Conservation (phyloP, 2,329 filamentous ascomycete genomes). For the Cylindrodendrum hubeiense region DNA sequence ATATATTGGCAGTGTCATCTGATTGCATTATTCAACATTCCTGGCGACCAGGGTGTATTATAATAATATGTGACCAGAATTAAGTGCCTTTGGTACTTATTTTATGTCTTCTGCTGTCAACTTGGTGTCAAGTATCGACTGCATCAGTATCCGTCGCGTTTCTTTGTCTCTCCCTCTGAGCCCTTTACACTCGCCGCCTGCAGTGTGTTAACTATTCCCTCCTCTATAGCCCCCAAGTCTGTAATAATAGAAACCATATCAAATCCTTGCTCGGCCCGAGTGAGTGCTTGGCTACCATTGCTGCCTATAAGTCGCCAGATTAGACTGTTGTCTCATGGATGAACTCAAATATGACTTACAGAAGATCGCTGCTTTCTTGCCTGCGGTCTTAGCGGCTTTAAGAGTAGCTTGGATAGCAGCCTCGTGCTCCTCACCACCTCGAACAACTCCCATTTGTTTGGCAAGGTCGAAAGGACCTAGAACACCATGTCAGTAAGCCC, state of each 20-base stretch:
- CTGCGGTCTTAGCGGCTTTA: constrained; percentile 13
- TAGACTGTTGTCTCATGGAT: background rate
- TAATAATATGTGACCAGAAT: too few relatives aligned
- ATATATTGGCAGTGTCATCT: too few relatives aligned
- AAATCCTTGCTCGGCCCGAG: constrained; percentile 16
- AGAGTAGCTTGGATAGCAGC: constrained; percentile 19
- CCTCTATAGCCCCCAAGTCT: constrained; percentile 1
- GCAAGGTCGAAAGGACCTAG: constrained; percentile 24
- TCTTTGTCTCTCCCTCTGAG: background rate
- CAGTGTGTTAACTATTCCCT: constrained; percentile 1
- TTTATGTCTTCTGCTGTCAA: too few relatives aligned
- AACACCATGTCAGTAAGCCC: background rate
- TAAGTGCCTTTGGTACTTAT: too few relatives aligned
- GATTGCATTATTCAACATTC: too few relatives aligned
- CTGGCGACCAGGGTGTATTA: too few relatives aligned
- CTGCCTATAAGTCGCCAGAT: background rate
- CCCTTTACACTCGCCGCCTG: constrained; percentile 6
- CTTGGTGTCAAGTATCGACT: too few relatives aligned
- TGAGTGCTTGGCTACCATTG: constrained; percentile 9
- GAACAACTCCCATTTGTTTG: constrained; percentile 19
- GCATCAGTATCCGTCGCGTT: constrained; percentile 12
- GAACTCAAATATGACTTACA: constrained; percentile 8
- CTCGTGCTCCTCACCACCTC: constrained; percentile 23
- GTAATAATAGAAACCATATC: constrained; percentile 25
- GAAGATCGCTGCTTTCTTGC: constrained; percentile 24